These are phyloP conservation scores for Grosmannia serpens DNA, from an alignment of 2,329 filamentous ascomycete genomes.

Conservation along the genomic window DNA sequence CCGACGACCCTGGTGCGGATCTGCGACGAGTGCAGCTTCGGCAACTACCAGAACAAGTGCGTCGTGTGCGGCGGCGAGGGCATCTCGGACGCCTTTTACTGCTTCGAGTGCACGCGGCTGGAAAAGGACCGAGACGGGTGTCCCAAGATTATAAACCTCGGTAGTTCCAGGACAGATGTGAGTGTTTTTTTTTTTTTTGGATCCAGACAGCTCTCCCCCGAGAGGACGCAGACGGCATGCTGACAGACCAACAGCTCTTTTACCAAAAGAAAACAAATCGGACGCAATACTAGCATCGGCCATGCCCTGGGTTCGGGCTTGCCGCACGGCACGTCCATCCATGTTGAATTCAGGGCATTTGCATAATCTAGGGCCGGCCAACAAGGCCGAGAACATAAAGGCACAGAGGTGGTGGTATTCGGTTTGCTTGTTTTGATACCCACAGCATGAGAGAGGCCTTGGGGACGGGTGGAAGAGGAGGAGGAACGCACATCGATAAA, in stretches of 20 bases:
- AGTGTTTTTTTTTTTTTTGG: slow-evolving; percentile 21
- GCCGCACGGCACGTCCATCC: not conserved
- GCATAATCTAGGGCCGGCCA: not conserved
- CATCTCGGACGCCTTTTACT: slow-evolving; percentile 97
- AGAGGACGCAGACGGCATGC: not conserved
- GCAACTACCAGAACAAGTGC: slow-evolving; percentile 99
- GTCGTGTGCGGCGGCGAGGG: slow-evolving; percentile 94
- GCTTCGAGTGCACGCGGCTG: slow-evolving; percentile 92
- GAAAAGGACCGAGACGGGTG: slow-evolving; percentile 97
- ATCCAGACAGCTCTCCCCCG: not conserved
- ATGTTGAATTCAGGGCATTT: not conserved
- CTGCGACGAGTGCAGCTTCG: slow-evolving; percentile 98
- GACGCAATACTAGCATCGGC: slow-evolving; percentile 38
- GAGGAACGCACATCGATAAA: not conserved
- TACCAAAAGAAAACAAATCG: slow-evolving; percentile 59
- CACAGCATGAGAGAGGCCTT: not conserved
- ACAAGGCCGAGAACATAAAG: not conserved
- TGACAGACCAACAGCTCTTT: slow-evolving; percentile 33
- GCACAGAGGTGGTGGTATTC: not conserved
- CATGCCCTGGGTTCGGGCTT: slow-evolving; percentile 37
- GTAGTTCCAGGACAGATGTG: slow-evolving; percentile 89
- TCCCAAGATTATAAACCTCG: slow-evolving; percentile 98
- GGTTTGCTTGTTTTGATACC: slow-evolving; percentile 6
- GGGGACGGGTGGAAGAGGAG: not conserved
- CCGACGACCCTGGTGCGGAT: slow-evolving; percentile 95